Conservation (phyloP, 2,329 filamentous ascomycete species). For the Alternaria novae-zelandiae region DNA sequence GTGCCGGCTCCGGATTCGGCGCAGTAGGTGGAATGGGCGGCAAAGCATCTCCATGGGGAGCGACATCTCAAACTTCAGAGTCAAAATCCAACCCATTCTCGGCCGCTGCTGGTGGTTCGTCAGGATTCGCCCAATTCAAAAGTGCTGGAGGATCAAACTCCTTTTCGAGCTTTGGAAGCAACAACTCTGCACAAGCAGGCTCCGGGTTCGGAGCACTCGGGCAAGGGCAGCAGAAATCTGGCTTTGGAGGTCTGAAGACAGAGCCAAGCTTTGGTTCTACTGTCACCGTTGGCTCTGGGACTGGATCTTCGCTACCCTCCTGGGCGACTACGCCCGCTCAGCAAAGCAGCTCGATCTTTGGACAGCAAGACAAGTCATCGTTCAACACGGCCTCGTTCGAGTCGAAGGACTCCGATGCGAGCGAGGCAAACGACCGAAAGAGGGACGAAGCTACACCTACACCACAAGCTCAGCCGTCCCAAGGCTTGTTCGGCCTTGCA, state of each 20-base stretch:
- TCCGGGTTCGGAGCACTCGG: constrained; percentile 41
- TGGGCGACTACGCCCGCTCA: constrained; percentile 42
- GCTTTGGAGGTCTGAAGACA: constrained; percentile 35
- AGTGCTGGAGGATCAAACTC: constrained; percentile 26
- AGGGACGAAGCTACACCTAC: constrained; percentile 47
- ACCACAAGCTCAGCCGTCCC: constrained; percentile 31
- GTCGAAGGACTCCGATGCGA: constrained; percentile 40
- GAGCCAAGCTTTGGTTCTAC: constrained; percentile 52
- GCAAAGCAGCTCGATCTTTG: constrained; percentile 35
- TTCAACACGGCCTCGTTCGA: constrained; percentile 40
- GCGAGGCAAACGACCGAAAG: constrained; percentile 34
- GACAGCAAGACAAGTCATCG: constrained; percentile 34
- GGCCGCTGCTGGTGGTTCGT: constrained; percentile 22
- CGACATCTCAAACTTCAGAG: constrained; percentile 27
- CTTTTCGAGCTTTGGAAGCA: constrained; percentile 12
- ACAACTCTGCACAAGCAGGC: constrained; percentile 3
- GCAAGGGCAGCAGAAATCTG: constrained; percentile 36
- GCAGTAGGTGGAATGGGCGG: constrained; percentile 25
- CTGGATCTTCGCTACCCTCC: constrained; percentile 42
- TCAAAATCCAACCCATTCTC: constrained; percentile 45
- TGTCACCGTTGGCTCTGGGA: constrained; percentile 44
- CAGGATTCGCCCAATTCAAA: constrained; percentile 45
- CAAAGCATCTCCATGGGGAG: constrained; percentile 31
- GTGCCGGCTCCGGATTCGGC: constrained; percentile 35
- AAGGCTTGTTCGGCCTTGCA: constrained; percentile 42